Evolutionary conservation across 2,329 filamentous ascomycete species (phyloP).

Genomic region (Ophiosphaerella korrae): DNA sequence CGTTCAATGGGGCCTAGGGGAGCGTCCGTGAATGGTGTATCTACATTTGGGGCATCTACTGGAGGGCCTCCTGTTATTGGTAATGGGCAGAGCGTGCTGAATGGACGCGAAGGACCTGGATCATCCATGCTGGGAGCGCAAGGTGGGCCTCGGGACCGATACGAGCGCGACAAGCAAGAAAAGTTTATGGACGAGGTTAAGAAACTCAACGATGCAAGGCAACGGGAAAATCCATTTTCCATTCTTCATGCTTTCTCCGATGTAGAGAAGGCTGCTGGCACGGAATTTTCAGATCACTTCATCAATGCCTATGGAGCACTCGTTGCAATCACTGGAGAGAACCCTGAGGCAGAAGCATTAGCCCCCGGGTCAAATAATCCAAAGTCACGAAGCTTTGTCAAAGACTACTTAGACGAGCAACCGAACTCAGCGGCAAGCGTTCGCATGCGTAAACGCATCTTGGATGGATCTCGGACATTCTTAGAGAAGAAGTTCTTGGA

Average conservation of each 20-base stretch:
- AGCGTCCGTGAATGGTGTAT: conserved; percentile 38
- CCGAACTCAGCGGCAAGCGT: conserved; percentile 67
- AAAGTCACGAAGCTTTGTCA: conserved; percentile 75
- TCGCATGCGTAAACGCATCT: conserved; percentile 75
- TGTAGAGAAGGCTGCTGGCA: conserved; percentile 72
- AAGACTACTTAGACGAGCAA: conserved; percentile 77
- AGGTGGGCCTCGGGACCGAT: conserved; percentile 70
- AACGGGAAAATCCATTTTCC: conserved; percentile 70
- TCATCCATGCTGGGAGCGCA: conserved; percentile 56
- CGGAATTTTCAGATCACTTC: conserved; percentile 75
- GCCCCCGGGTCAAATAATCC: conserved; percentile 65
- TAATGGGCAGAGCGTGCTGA: conserved; percentile 64
- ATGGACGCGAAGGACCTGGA: conserved; percentile 68
- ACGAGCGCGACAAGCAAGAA: conserved; percentile 81
- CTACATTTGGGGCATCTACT: conserved; percentile 65
- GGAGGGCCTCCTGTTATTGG: conserved; percentile 86
- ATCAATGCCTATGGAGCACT: conserved; percentile 83
- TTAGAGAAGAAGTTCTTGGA: conserved; percentile 81
- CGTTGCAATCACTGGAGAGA: conserved; percentile 77
- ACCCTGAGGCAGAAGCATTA: conserved; percentile 57
- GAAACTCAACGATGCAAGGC: conserved; percentile 74
- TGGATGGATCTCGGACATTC: conserved; percentile 78
- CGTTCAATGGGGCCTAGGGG: conserved; percentile 46
- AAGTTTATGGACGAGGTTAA: conserved; percentile 81
- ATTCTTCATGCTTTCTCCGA: conserved; percentile 76